Evolutionary conservation across 805 yeast genomes (phyloP), one percentile per base, ranked within the genome.

Genomic region (Ogataea ganodermae): DNA sequence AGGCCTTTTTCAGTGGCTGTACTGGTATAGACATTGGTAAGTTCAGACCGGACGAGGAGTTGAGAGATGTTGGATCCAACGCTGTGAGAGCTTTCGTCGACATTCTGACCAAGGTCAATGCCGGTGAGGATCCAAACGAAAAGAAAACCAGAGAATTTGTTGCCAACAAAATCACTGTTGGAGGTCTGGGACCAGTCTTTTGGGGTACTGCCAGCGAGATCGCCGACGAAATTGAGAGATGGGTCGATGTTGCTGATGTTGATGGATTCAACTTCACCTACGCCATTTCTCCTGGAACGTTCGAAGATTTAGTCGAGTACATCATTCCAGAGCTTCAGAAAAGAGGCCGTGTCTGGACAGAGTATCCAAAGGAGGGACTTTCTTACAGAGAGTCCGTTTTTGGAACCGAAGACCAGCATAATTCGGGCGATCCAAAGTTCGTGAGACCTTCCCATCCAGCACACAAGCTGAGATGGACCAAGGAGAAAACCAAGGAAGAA

Each of bases 241-340:
- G 73, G 70, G 70, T 68, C 6, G 66, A 66, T 9, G 58, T 63
- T 20, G 61, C 70, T n/a, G 74, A 66, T 40, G 63, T 73, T 21
- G 78, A 73, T 50, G 78, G 78, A 0, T 71, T 73, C 54, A 73
- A 73, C 46, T 56, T 73, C 37, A 65, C 68, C 2, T 67, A 70
- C 50, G 67, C 74, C 1, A 59, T 69, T 7, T 52, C 61, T 17
- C 74, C 73, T 18, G 70, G 67, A 3, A 53, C 69, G 4, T 63
- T 67, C 38, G 69, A 68, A 48, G 74, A 73, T 9, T 51, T 72
- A 32, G 70, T 70, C 21, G 66, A 71, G 8, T 51, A 50, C 22
- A 49, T 73, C 39, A 47, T 64, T 31, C 68, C 68, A 12, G 67
- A 54, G 36, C 53, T 64, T 36, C 55, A 56, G 48, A 44, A 42